Base-by-base conservation (phyloP, 192 early-diverging fungal species). In the Chytriomyces sp. region DNA sequence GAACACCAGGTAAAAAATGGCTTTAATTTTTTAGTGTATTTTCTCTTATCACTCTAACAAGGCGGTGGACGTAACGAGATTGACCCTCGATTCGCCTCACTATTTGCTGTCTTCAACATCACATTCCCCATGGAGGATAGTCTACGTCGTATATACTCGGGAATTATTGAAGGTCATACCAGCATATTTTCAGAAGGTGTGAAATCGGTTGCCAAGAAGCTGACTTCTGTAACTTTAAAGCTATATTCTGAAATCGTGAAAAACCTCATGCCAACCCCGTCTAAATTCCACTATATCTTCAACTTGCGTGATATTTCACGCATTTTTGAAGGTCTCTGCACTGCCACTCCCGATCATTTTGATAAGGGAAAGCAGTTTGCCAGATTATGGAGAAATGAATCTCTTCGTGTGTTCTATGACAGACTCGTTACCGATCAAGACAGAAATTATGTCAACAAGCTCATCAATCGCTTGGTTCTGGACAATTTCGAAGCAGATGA, bases 281-380 rank as follows among this genome's bases (percentile, higher is more conserved):
- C 75, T 41, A 88, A 88, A 62, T 88, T 88, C 75, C 86, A 88
- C 64, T 88, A 88, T 68, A 88, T 88, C 61, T 88, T 88, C 75
- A 88, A 88, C 63, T 71, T 88, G 38, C 78, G 86, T 30, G 86
- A 88, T 73, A 88, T 88, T 54, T 86, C 84, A 17, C 74, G 86
- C 10, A 78, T 88, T 10, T 86, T 86, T 52, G 86, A 88, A 73
- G 86, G 86, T 3, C 36, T 86, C 26, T 82, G 77, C 38, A 65
- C 76, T 44, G 81, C 83, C 7, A 85, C 85, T 2, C 84, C 84
- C 14, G 86, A 86, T 53, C 82, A 88, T 52, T 88, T 88, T 69
- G 72, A 76, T 25, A 70, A 73, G 41, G 72, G 73, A 26, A 82
- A 76, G 44, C 82, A 85, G 39, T 88, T 88, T 72, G 77, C 78